A percentile compares a stretch with the other conserved stretches of the same genome.
Conservation (phyloP, 495 filamentous ascomycete species). For the Hypoxylon subgilvum region DNA sequence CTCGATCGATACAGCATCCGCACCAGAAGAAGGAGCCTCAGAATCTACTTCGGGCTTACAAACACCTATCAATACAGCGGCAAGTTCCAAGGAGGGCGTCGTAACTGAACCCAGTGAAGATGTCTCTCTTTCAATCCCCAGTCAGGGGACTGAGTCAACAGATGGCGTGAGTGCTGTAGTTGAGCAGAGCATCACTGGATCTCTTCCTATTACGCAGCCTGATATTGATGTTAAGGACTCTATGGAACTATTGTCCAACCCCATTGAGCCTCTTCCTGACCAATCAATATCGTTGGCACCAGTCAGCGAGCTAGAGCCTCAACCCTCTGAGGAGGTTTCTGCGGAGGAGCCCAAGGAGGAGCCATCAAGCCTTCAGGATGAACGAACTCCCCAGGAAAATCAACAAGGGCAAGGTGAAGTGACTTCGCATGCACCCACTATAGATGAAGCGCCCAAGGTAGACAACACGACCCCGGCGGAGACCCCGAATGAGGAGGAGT, state of each 20-base stretch:
- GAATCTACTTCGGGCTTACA: slow-evolving; percentile 7
- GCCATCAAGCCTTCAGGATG: neutral
- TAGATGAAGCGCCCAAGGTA: neutral
- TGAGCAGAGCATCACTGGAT: slow-evolving; percentile 16
- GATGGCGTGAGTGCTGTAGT: slow-evolving; percentile 8
- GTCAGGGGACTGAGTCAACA: slow-evolving; percentile 1
- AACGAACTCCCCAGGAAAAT: slow-evolving; percentile 3
- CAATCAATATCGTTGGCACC: neutral
- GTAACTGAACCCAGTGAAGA: slow-evolving; percentile 6
- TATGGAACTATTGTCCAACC: neutral
- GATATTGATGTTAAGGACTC: slow-evolving; percentile 6
- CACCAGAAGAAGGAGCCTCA: slow-evolving; percentile 1
- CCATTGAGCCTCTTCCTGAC: neutral
- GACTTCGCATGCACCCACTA: neutral
- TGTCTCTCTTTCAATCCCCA: neutral
- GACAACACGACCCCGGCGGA: neutral
- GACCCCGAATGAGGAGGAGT: neutral
- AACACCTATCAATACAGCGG: slow-evolving; percentile 6
- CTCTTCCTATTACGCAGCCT: neutral
- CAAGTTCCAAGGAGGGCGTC: neutral
- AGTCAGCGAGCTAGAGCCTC: slow-evolving; percentile 3
- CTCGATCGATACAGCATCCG: slow-evolving; percentile 5
- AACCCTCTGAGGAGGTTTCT: neutral
- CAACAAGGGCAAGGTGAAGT: slow-evolving; percentile 5
- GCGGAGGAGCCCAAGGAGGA: slow-evolving; percentile 13